Percentiles rank a stretch among this genome's conserved stretches.
These are phyloP conservation scores for Orbilia ellipsospora DNA, from an alignment of 2,329 filamentous ascomycete genomes.

Conservation along the genomic window DNA sequence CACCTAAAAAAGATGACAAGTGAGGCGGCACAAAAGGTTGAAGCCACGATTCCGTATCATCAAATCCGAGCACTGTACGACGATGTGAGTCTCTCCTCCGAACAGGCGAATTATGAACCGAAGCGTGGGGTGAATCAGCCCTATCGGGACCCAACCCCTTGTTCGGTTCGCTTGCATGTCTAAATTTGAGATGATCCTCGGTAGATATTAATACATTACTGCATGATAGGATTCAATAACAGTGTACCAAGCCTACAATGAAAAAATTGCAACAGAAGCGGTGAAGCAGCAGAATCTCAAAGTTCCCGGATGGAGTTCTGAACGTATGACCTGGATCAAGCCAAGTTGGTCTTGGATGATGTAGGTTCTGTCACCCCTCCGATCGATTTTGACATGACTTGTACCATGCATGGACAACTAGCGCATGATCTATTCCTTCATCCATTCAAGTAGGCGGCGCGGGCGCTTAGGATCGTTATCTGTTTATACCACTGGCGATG, in stretches of 20 bases:
- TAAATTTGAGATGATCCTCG: too few relatives aligned
- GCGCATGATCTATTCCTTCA: too few relatives aligned
- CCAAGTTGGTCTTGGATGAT: slow-evolving; percentile 70
- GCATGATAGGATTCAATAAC: slow-evolving; percentile 66
- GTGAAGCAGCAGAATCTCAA: slow-evolving; percentile 67
- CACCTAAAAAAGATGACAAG: background rate
- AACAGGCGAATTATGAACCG: too few relatives aligned
- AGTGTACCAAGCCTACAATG: slow-evolving; percentile 72
- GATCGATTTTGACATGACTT: background rate
- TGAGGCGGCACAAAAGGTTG: slow-evolving; percentile 1
- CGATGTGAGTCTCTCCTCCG: slow-evolving; percentile 24
- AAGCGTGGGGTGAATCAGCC: too few relatives aligned
- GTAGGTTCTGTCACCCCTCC: slow-evolving; percentile 41
- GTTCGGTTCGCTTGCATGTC: background rate
- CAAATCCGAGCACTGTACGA: slow-evolving; percentile 51
- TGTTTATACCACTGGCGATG: background rate
- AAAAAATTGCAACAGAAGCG: slow-evolving; percentile 68
- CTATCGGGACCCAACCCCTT: background rate
- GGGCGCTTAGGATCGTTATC: too few relatives aligned
- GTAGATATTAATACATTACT: too few relatives aligned
- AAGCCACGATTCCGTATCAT: slow-evolving; percentile 30
- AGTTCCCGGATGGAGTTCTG: slow-evolving; percentile 67
- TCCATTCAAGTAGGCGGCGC: too few relatives aligned
- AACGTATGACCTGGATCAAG: slow-evolving; percentile 75
- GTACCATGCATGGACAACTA: too few relatives aligned